Conservation (phyloP, 106 monocot species). For the Chionographis japonica region DNA sequence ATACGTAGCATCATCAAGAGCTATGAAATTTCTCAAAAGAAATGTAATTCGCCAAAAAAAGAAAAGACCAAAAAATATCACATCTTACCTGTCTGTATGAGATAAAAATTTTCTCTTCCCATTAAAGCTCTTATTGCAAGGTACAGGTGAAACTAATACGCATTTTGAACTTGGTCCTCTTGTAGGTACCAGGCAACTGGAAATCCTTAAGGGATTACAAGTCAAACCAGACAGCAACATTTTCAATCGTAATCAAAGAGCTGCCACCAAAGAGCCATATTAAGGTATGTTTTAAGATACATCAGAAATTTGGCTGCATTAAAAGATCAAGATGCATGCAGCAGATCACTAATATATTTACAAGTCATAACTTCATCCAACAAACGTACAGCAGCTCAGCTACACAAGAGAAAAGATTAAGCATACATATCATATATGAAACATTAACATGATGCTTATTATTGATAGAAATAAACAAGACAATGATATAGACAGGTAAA, state of each 20-base stretch:
- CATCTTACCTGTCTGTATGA: constrained; percentile 11
- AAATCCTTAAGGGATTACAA: constrained; percentile 13
- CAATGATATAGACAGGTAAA: too few species aligned
- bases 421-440: too few species aligned
- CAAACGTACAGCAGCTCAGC: too few species aligned
- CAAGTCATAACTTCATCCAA: too few species aligned
- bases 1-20: not conserved
- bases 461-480: too few species aligned
- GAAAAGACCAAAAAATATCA: not conserved
- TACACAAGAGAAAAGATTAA: too few species aligned
- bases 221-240: constrained; percentile 29
- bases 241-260: not conserved
- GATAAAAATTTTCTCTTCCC: constrained; percentile 5
- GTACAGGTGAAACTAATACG: constrained; percentile 5
- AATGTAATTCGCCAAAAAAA: not conserved
- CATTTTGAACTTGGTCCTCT: not conserved
- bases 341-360: too few species aligned
- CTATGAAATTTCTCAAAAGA: not conserved
- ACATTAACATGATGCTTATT: too few species aligned
- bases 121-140: constrained; percentile 1
- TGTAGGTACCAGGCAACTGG: constrained; percentile 4
- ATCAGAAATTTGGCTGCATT: too few species aligned
- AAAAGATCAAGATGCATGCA: too few species aligned
- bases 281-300: too few species aligned
- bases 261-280: not conserved